phyloP scores from a whole-genome alignment of 805 yeast species.

The Candida broadrunensis region DNA sequence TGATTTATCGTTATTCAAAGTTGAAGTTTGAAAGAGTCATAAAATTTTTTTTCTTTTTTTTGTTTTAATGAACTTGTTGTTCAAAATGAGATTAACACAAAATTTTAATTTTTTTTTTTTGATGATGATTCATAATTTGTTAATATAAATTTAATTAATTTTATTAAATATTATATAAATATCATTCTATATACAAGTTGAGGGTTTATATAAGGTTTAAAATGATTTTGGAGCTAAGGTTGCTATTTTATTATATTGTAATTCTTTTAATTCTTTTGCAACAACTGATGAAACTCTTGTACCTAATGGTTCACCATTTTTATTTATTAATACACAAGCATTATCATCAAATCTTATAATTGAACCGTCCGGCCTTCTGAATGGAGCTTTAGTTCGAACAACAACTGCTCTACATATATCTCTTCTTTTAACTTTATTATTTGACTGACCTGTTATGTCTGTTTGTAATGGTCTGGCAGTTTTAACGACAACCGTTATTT shows the following conservation, averaged over 20 bases:
- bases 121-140: too few species aligned
- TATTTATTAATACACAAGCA: constrained; percentile 93
- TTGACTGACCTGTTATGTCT: constrained; percentile 67
- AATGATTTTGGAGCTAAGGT: constrained; percentile 79
- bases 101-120: too few species aligned
- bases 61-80: too few species aligned
- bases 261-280: constrained; percentile 83
- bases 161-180: too few species aligned
- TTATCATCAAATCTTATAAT: constrained; percentile 88
- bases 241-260: constrained; percentile 80
- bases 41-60: too few species aligned
- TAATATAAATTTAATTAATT: too few species aligned
- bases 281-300: constrained; percentile 89
- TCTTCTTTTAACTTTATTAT: constrained; percentile 83
- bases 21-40: too few species aligned
- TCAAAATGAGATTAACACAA: too few species aligned
- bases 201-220: constrained; percentile 8
- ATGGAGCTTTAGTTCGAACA: constrained; percentile 83
- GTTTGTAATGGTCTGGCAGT: constrained; percentile 78
- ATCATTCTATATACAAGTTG: too few species aligned
- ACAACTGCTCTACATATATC: constrained; percentile 95
- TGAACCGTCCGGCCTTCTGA: constrained; percentile 82
- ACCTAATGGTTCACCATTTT: constrained; percentile 91
- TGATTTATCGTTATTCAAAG: too few species aligned
- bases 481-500: constrained; percentile 90